Evolutionary conservation across 2,329 filamentous ascomycete species (phyloP).

Genomic region (Cladobotryum protrusum): DNA sequence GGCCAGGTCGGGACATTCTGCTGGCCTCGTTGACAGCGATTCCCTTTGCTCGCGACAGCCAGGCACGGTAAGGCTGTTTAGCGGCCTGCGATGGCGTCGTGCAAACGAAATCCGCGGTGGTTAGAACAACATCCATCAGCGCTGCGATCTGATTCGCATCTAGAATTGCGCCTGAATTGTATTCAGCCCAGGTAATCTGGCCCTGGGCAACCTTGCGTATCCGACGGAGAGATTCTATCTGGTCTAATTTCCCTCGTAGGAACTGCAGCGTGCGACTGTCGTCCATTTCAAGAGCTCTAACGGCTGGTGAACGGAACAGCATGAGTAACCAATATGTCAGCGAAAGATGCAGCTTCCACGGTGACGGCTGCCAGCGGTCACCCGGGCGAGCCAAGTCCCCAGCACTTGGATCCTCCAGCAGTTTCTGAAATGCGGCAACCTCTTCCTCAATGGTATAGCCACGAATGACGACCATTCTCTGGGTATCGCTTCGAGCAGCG

Average conservation of each 20-base stretch:
- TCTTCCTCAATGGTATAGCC: constrained; percentile 1
- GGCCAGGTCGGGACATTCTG: no score
- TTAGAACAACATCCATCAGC: not conserved
- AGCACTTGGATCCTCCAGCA: not conserved
- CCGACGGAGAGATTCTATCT: not conserved
- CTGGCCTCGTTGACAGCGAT: no score
- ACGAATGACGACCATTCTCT: not conserved
- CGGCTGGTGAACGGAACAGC: constrained; percentile 4
- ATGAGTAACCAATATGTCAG: constrained; percentile 13
- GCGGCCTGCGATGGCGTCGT: constrained; percentile 5
- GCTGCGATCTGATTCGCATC: not conserved
- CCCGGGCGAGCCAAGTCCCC: not conserved
- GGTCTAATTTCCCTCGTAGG: constrained; percentile 2
- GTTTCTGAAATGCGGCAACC: not conserved
- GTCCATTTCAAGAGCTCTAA: not conserved
- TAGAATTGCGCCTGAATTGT: not conserved
- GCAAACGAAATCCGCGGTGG: constrained; percentile 11
- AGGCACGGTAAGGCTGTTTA: no score
- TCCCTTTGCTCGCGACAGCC: no score
- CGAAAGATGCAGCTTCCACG: constrained; percentile 14
- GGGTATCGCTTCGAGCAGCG: not conserved
- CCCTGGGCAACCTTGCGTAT: constrained; percentile 10
- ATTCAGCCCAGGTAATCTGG: not conserved
- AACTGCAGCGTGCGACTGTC: constrained; percentile 7
- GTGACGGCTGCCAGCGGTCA: not conserved